Evolutionary conservation across 306 rosid genomes (phyloP).

Genomic region (Heteromeles arbutifolia): DNA sequence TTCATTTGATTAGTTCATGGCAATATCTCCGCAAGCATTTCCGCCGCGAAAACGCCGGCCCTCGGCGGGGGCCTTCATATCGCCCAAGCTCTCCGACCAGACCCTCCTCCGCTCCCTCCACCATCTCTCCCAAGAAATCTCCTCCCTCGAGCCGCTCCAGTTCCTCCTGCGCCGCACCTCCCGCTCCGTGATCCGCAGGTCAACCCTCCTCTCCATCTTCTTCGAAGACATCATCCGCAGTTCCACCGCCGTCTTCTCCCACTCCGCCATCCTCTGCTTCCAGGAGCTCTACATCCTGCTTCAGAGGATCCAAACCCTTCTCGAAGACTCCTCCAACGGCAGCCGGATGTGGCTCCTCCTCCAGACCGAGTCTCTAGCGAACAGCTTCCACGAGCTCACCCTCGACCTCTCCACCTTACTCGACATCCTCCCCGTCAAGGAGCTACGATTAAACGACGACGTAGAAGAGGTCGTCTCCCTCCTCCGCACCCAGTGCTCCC

Average conservation of each 20-base stretch:
- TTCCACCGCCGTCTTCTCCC: slow-evolving; percentile 5
- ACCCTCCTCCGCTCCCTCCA: slow-evolving; percentile 51
- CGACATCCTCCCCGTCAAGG: slow-evolving; percentile 60
- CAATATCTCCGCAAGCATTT: slow-evolving; percentile 43
- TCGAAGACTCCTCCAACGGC: slow-evolving; percentile 57
- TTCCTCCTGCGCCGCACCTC: slow-evolving; percentile 41
- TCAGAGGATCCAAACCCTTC: slow-evolving; percentile 55
- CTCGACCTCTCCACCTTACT: slow-evolving; percentile 61
- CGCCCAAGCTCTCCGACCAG: slow-evolving; percentile 34
- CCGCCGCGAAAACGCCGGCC: slow-evolving; percentile 58
- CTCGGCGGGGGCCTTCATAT: slow-evolving; percentile 43
- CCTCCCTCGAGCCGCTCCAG: slow-evolving; percentile 23
- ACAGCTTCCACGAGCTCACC: slow-evolving; percentile 53
- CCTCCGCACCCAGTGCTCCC: slow-evolving; percentile 50
- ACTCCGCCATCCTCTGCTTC: slow-evolving; percentile 57
- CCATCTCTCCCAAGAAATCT: slow-evolving; percentile 47
- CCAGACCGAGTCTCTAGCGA: slow-evolving; percentile 47
- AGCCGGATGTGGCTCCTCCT: slow-evolving; percentile 59
- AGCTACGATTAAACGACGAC: slow-evolving; percentile 52
- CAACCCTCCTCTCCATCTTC: slow-evolving; percentile 44
- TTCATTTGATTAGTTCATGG: slow-evolving; percentile 29
- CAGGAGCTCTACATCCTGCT: slow-evolving; percentile 70
- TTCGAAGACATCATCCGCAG: slow-evolving; percentile 50
- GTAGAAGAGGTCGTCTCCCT: slow-evolving; percentile 52
- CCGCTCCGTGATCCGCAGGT: slow-evolving; percentile 43